Percentiles rank a stretch among this genome's conserved stretches.
Evolutionary conservation across 176 grass and related monocot species (phyloP).

Genomic region (Aegilops umbellulata): DNA sequence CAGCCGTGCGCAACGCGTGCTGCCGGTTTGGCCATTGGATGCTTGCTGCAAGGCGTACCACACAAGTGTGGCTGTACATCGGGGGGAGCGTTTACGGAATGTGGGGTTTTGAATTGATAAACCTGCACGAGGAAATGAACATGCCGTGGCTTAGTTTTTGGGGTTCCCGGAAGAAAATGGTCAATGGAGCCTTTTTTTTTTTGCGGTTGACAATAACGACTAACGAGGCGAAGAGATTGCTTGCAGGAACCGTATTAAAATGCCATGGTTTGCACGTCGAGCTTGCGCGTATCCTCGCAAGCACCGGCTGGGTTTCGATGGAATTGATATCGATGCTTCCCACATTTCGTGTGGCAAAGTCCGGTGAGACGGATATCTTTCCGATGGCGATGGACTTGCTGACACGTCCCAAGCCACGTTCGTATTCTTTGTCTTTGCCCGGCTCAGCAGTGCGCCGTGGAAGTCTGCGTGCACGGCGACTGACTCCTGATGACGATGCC

Average conservation of each 20-base stretch:
- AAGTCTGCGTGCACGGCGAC: conserved; percentile 26
- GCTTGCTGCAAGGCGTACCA: background rate
- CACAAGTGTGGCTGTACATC: background rate
- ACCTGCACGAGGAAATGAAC: background rate
- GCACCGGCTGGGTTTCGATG: background rate
- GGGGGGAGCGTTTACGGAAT: background rate
- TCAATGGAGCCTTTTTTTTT: background rate
- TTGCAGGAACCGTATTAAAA: background rate
- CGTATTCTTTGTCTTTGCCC: background rate
- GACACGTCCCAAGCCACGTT: background rate
- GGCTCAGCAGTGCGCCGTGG: background rate
- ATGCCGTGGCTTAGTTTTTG: background rate
- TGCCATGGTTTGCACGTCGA: background rate
- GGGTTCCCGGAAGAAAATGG: background rate
- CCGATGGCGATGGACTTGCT: background rate
- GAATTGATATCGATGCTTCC: background rate
- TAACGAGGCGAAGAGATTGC: background rate
- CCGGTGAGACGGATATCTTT: background rate
- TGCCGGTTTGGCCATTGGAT: background rate
- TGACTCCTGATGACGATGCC: background rate
- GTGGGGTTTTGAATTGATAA: background rate
- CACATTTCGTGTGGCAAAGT: background rate
- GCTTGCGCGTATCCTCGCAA: background rate
- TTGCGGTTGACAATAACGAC: background rate
- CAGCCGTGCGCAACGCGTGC: background rate